phyloP scores from a whole-genome alignment of 2,329 filamentous ascomycete genomes.

The Pseudonectria buxi region DNA sequence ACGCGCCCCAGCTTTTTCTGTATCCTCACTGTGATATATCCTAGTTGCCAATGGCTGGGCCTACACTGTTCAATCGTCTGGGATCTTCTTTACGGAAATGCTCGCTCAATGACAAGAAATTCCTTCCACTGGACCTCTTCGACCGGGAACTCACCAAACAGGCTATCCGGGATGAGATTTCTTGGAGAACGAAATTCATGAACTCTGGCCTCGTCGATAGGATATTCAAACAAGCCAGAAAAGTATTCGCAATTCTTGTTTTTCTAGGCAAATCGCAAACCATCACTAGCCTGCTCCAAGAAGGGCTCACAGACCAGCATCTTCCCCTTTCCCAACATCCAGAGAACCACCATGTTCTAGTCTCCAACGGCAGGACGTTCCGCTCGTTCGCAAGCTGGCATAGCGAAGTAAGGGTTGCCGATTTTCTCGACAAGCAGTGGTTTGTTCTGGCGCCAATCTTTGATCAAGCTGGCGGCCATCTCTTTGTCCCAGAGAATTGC shows the following conservation, averaged over 20 bases:
- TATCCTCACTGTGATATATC: too few relatives aligned
- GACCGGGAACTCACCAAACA: not conserved
- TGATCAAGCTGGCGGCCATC: not conserved
- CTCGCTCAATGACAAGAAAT: not conserved
- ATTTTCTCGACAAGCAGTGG: conserved; percentile 10
- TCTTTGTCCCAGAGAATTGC: not conserved
- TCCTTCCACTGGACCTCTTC: not conserved
- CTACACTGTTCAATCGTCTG: too few relatives aligned
- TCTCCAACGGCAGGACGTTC: conserved; percentile 2
- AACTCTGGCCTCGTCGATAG: not conserved
- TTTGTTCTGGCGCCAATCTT: conserved; percentile 10
- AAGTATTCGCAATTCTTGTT: conserved; percentile 8
- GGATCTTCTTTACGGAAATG: not conserved
- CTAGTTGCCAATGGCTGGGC: not conserved
- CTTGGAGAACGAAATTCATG: too few relatives aligned
- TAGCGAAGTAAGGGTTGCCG: not conserved
- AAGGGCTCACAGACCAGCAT: conserved; percentile 6
- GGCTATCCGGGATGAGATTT: too few relatives aligned
- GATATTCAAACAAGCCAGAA: conserved; percentile 1
- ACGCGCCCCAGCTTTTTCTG: too few relatives aligned
- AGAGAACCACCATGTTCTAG: not conserved
- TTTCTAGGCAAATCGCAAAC: conserved; percentile 3
- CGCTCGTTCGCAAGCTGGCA: conserved; percentile 2
- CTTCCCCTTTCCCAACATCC: conserved; percentile 5
- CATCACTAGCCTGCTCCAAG: conserved; percentile 1